Conservation (phyloP, 805 yeast species). For the Cyberlindnera maritima region DNA sequence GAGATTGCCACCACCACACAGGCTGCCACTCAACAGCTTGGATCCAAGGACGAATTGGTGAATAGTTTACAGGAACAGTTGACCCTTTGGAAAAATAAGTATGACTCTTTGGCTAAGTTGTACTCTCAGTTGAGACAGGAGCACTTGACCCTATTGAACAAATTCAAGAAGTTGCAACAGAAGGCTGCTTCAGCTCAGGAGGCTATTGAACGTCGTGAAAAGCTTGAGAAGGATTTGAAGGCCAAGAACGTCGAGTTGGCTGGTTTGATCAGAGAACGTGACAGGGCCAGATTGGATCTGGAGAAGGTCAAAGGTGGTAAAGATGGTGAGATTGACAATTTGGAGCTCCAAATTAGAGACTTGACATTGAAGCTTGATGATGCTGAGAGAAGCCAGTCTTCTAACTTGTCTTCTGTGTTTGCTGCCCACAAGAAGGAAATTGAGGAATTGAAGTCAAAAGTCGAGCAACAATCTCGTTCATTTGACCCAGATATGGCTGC, state of each 20-base stretch:
- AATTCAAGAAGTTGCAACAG: constrained; percentile 78
- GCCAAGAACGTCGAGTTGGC: constrained; percentile 86
- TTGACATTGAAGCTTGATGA: constrained; percentile 56
- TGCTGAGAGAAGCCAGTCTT: constrained; percentile 58
- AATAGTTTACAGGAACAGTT: constrained; percentile 70
- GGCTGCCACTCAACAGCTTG: constrained; percentile 69
- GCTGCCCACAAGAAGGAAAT: constrained; percentile 64
- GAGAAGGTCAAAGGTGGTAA: constrained; percentile 67
- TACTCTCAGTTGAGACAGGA: constrained; percentile 92
- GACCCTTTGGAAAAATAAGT: constrained; percentile 76
- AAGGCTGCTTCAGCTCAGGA: constrained; percentile 90
- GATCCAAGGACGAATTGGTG: constrained; percentile 73
- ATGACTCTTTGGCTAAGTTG: constrained; percentile 83
- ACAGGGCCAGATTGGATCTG: constrained; percentile 79
- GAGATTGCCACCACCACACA: constrained; percentile 61
- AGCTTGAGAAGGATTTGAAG: constrained; percentile 77
- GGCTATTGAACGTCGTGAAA: constrained; percentile 79
- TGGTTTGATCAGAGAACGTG: constrained; percentile 85
- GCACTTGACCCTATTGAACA: constrained; percentile 73
- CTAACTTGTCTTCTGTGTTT: constrained; percentile 58
- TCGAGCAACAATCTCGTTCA: constrained; percentile 27
- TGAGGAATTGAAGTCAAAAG: constrained; percentile 42
- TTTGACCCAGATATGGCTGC: constrained; percentile 37
- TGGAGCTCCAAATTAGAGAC: constrained; percentile 63
- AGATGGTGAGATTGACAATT: constrained; percentile 60